Evolutionary conservation across 352 stramenopile genomes (phyloP).

Genomic region (Pseudoperonospora humuli): DNA sequence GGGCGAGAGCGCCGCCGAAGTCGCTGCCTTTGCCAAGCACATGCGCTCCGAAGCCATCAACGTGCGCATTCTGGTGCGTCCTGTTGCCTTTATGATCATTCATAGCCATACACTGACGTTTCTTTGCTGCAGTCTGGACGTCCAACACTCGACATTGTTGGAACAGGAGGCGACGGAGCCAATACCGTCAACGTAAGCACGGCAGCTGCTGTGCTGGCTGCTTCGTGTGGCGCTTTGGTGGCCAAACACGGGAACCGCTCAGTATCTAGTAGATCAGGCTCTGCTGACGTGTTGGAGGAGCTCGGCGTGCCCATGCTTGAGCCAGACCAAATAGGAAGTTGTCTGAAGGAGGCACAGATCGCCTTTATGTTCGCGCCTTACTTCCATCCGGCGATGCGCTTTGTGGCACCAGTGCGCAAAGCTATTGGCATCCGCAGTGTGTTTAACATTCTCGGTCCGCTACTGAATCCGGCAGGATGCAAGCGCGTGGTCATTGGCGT

Average conservation of each 20-base stretch:
- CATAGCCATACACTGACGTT: conserved; percentile 1
- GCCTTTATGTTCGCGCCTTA: conserved; percentile 97
- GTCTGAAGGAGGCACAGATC: conserved; percentile 88
- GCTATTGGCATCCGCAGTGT: conserved; percentile 93
- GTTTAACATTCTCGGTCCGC: conserved; percentile 98
- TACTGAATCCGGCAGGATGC: conserved; percentile 95
- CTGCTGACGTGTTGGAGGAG: conserved; percentile 94
- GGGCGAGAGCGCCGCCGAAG: conserved; percentile 91
- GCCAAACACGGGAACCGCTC: conserved; percentile 97
- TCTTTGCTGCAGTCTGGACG: conserved; percentile 24
- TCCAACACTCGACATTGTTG: conserved; percentile 97
- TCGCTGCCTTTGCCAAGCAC: conserved; percentile 92
- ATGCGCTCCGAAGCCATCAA: conserved; percentile 92
- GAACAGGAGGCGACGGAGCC: conserved; percentile 96
- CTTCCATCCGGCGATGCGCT: conserved; percentile 95
- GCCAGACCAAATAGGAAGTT: conserved; percentile 87
- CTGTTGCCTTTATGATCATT: neutral
- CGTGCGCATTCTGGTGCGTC: conserved; percentile 51
- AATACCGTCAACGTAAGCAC: conserved; percentile 99
- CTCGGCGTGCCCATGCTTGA: conserved; percentile 94
- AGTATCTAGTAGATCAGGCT: conserved; percentile 92
- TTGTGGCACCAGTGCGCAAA: conserved; percentile 93
- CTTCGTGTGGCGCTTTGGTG: conserved; percentile 89
- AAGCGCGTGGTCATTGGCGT: conserved; percentile 97
- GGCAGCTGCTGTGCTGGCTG: conserved; percentile 90